Evolutionary conservation across 2,329 filamentous ascomycete genomes (phyloP).

Genomic region (Hymenoscyphus albidus): DNA sequence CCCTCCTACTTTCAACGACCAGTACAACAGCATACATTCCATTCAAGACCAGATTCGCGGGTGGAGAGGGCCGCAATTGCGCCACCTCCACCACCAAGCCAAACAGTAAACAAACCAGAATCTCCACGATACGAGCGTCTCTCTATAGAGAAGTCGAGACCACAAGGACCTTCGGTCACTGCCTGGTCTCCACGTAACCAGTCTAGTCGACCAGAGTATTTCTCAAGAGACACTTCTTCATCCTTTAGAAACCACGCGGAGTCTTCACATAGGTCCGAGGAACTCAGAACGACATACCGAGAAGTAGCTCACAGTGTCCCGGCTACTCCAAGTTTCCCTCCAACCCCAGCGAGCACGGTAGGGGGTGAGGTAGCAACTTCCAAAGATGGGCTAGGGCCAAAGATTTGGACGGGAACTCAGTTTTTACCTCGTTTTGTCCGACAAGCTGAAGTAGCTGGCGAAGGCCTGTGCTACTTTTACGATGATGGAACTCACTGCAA

Average conservation of each 20-base stretch:
- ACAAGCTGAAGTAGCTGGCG: constrained; percentile 66
- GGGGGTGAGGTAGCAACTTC: constrained; percentile 33
- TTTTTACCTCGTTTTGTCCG: constrained; percentile 64
- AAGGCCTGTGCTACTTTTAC: constrained; percentile 81
- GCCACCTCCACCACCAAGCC: constrained; percentile 23
- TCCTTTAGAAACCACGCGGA: constrained; percentile 29
- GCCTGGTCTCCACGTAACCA: constrained; percentile 33
- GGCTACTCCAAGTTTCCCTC: constrained; percentile 25
- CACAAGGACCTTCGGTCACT: constrained; percentile 21
- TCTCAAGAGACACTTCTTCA: constrained; percentile 32
- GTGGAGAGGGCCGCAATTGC: constrained; percentile 28
- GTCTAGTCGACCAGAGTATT: constrained; percentile 24
- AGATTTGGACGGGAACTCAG: constrained; percentile 66
- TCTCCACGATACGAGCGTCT: constrained; percentile 32
- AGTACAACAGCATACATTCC: constrained; percentile 23
- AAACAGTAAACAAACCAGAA: constrained; percentile 22
- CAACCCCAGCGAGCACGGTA: constrained; percentile 26
- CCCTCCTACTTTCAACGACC: constrained; percentile 29
- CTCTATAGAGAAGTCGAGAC: constrained; percentile 18
- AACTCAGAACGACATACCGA: constrained; percentile 25
- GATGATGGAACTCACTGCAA: constrained; percentile 81
- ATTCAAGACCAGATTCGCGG: constrained; percentile 24
- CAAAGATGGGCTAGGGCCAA: constrained; percentile 61
- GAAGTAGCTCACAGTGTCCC: constrained; percentile 22
- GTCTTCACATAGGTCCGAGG: constrained; percentile 24